A percentile compares a stretch with the other conserved stretches of the same genome.
Evolutionary conservation across 768 basidiomycete species (phyloP).

Genomic region (Filobasidium floriforme): DNA sequence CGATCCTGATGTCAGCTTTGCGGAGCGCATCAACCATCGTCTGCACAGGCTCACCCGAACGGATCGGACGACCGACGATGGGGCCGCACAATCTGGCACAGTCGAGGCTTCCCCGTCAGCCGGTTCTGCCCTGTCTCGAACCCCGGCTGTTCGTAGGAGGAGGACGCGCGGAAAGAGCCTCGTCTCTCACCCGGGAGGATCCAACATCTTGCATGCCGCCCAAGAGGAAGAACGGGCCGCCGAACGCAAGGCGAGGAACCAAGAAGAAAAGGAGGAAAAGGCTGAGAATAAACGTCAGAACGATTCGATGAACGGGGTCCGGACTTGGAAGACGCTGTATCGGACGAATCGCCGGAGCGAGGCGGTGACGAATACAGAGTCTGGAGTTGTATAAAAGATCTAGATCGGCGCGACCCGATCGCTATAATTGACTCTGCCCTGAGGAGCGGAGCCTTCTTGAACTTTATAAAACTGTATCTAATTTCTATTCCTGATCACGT

Average conservation of each 20-base stretch:
- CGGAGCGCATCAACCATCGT: conserved; percentile 9
- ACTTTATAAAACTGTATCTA: too few relatives aligned
- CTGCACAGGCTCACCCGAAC: background rate
- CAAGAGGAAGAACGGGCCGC: conserved; percentile 13
- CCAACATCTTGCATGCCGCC: conserved; percentile 16
- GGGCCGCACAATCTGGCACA: background rate
- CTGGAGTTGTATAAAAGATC: background rate
- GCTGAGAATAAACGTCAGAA: conserved; percentile 10
- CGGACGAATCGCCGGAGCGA: background rate
- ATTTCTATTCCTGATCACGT: too few relatives aligned
- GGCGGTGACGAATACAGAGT: conserved; percentile 1
- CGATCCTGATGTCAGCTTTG: conserved; percentile 15
- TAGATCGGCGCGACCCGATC: background rate
- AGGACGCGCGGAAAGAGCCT: conserved; percentile 10
- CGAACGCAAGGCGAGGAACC: background rate
- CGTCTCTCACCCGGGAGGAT: conserved; percentile 11
- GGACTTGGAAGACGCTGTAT: conserved; percentile 1
- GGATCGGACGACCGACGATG: background rate
- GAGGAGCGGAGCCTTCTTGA: too few relatives aligned
- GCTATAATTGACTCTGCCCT: background rate
- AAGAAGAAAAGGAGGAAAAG: conserved; percentile 10
- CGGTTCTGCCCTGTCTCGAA: conserved; percentile 11
- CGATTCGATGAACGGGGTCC: conserved; percentile 1
- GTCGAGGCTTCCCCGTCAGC: background rate
- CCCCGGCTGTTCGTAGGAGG: conserved; percentile 1